Conservation (phyloP, 331 rosid species). For the Prunus yedoensis region DNA sequence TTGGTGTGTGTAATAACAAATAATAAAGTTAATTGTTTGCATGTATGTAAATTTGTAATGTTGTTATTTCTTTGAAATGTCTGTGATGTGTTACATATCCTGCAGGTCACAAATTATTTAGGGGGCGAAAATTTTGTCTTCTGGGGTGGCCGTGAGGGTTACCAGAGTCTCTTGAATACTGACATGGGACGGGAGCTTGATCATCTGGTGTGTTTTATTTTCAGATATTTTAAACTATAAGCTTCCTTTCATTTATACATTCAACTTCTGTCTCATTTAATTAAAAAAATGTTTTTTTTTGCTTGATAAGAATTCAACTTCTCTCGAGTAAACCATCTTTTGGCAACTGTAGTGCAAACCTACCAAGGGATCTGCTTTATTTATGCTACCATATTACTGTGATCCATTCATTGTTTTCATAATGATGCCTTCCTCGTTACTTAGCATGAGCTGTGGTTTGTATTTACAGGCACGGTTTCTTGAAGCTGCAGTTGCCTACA, state of each 20-base stretch:
- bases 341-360: background rate
- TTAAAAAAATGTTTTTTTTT: background rate
- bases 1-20: conserved; percentile 6
- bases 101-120: conserved; percentile 82
- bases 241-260: background rate
- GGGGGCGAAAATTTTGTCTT: conserved; percentile 96
- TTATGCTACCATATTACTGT: background rate
- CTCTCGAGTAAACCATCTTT: background rate
- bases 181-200: conserved; percentile 95
- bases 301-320: background rate
- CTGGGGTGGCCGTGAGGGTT: conserved; percentile 99
- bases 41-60: background rate
- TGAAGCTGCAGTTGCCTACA: conserved; percentile 79
- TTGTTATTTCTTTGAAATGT: background rate
- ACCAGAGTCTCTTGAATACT: conserved; percentile 87
- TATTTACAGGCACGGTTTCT: conserved; percentile 76
- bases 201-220: conserved; percentile 62
- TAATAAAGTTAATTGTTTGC: background rate
- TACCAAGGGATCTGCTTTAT: background rate
- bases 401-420: background rate
- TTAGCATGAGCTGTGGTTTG: conserved; percentile 15
- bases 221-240: background rate
- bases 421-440: conserved; percentile 1
- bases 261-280: background rate
- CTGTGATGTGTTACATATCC: conserved; percentile 24